Evolutionary conservation across 257 asterid species (phyloP), one percentile per base, ranked within the genome.

Genomic region (Coffea eugenioides): DNA sequence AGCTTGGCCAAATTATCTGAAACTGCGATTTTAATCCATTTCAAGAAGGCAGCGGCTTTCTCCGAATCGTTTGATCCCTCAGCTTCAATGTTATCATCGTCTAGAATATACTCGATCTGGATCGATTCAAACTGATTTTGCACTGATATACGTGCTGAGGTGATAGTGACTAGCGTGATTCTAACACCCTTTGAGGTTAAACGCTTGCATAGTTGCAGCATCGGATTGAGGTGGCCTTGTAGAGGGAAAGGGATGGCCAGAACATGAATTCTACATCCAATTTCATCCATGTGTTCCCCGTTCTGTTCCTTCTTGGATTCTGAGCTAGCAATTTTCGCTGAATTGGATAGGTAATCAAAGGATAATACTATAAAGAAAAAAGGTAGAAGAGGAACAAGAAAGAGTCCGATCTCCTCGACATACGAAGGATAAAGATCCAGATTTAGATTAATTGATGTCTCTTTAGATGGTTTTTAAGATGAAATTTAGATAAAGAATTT

Each of bases 171-270:
- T 16, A 91, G 36, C 27, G 90, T 85, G 16, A 87, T 51, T 4
- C 0, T 67, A 0, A 90, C 39, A 11, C 85, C 88, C 74, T 79
- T 85, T 8, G 91, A 82, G 72, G 84, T 86, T 39, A 91, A 67
- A 48, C 77, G 83, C 18, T 90, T 91, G 34, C 91, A 87, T 23
- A 91, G 82, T 23, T 87, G 90, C 31, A 91, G 36, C 49, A 87
- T 62, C 0, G 92, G 96, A 25, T 89, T 91, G 21, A 87, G 76
- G 85, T 91, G 96, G 75, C 96, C 94, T 76, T 90, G 94, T 31
- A 73, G 75, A 0, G 94, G 94, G 6, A 34, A 80, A 56, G 94
- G 92, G 65, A 91, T 56, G 21, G 89, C 86, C 6, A 88, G 65
- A 41, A 87, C 71, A 78, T 86, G 84, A 71, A 18, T 23, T 43